Evolutionary conservation across 306 rosid genomes (phyloP), one percentile per base, ranked within the genome.

Genomic region (Astragalus membranaceus): DNA sequence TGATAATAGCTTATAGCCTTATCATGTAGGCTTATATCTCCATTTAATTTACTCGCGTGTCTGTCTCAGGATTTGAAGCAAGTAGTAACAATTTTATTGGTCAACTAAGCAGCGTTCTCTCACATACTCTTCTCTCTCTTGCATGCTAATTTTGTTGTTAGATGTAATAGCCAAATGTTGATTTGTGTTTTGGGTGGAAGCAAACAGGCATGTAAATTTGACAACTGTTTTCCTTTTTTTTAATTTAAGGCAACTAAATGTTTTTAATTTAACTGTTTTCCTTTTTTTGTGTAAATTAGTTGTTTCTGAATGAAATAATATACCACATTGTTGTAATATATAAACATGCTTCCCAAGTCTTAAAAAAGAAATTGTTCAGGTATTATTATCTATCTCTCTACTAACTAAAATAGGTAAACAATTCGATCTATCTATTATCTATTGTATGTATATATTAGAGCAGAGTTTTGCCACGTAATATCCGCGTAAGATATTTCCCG

Each of bases 1-100:
- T 20, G 67, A 44, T 66, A 20, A 23, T 13, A 26, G n/a, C n/a
- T n/a, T n/a, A 23, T 13, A 26, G 43, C 43, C 10, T 85, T 20
- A 55, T n/a, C 29, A 14, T 37, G 57, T 39, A 32, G 55, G 20
- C 69, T 41, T 65, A 35, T 56, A 2, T 54, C 52, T 50, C 9
- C 32, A 11, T 68, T n/a, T n/a, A n/a, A 11, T 68, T 74, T 43
- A 64, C 35, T 44, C 32, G 4, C 44, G 43, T 77, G 62, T 53
- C 10, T 75, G 32, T 81, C 67, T 72, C 82, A 92, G 96, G 89
- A 48, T 77, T 84, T 57, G 72, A 76, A 69, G 83, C 85, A 4
- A 76, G 69, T n/a, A 85, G 66, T 56, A 54, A 63, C 83, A 60
- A 73, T 43, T 69, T 60, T 10, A 67, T 75, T 15, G 55, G 69